Percentiles rank a stretch among this genome's conserved stretches.
phyloP scores from a whole-genome alignment of 345 rosid genomes.

The Xanthoceras sorbifolium region DNA sequence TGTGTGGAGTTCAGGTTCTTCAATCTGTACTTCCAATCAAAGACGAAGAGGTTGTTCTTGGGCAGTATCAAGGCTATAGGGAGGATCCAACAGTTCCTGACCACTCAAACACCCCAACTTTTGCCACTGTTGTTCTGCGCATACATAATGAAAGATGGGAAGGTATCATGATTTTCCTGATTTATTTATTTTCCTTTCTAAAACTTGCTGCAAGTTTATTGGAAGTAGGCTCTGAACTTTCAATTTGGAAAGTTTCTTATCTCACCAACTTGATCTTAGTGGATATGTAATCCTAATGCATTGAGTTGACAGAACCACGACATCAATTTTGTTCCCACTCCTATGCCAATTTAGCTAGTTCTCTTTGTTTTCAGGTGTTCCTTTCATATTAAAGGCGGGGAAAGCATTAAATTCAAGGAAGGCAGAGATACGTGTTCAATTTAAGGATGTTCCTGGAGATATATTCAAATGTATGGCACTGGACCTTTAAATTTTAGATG shows the following conservation, averaged over 20 bases:
- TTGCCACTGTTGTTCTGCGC: slow-evolving; percentile 79
- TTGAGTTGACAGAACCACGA: background rate
- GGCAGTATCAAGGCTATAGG: slow-evolving; percentile 89
- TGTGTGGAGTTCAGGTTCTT: slow-evolving; percentile 66
- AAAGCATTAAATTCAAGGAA: slow-evolving; percentile 95
- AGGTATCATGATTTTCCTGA: slow-evolving; percentile 47
- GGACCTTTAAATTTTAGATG: slow-evolving; percentile 13
- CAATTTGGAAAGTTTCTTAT: background rate
- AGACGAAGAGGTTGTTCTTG: slow-evolving; percentile 94
- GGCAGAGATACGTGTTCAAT: slow-evolving; percentile 98
- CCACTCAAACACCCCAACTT: slow-evolving; percentile 89
- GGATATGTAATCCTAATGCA: background rate
- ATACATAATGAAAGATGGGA: slow-evolving; percentile 99
- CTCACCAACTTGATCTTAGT: background rate
- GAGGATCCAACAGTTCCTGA: slow-evolving; percentile 97
- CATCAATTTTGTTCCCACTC: background rate
- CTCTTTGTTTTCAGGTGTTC: slow-evolving; percentile 69
- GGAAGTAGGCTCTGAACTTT: slow-evolving; percentile 10
- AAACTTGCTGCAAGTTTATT: background rate
- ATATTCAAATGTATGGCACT: slow-evolving; percentile 72
- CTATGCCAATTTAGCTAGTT: slow-evolving; percentile 7
- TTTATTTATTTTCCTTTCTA: slow-evolving; percentile 15
- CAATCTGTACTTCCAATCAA: slow-evolving; percentile 87
- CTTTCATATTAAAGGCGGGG: slow-evolving; percentile 95
- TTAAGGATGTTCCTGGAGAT: slow-evolving; percentile 99